Percentiles rank a stretch among this genome's conserved stretches.
Conservation (phyloP, 441 rosid genomes). For the Erodium chrysanthum region DNA sequence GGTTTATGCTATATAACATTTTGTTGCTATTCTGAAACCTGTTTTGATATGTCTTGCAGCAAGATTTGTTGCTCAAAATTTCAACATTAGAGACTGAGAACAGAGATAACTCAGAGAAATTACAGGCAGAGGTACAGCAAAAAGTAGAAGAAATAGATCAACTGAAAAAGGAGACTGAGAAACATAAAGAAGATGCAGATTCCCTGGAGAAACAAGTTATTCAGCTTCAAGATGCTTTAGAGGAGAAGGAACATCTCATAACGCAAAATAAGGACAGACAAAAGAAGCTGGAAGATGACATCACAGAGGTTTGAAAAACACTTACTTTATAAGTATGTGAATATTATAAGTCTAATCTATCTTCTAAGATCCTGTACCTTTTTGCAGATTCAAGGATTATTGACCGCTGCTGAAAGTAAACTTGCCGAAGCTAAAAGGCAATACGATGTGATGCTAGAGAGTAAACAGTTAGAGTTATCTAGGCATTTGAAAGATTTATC, state of each 20-base stretch:
- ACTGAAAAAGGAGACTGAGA: conserved; percentile 40
- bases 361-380: conserved; percentile 15
- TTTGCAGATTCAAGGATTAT: conserved; percentile 48
- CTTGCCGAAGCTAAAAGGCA: conserved; percentile 63
- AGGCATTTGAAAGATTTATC: conserved; percentile 86
- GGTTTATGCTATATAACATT: conserved; percentile 4
- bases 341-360: conserved; percentile 11
- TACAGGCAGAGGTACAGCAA: conserved; percentile 40
- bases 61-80: conserved; percentile 45
- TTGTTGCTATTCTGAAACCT: conserved; percentile 22
- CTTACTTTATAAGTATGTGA: neutral
- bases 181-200: conserved; percentile 33
- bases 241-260: conserved; percentile 57
- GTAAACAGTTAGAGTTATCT: conserved; percentile 69
- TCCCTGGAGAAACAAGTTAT: conserved; percentile 46
- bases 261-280: conserved; percentile 40
- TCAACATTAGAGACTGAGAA: conserved; percentile 50
- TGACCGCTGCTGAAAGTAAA: conserved; percentile 52
- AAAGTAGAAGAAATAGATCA: conserved; percentile 37
- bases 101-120: conserved; percentile 40
- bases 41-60: conserved; percentile 31
- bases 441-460: conserved; percentile 66
- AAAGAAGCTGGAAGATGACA: conserved; percentile 49
- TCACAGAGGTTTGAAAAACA: conserved; percentile 37
- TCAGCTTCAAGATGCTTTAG: conserved; percentile 39